phyloP scores from a whole-genome alignment of 2,329 filamentous ascomycete genomes.

The Monosporascus sp. region DNA sequence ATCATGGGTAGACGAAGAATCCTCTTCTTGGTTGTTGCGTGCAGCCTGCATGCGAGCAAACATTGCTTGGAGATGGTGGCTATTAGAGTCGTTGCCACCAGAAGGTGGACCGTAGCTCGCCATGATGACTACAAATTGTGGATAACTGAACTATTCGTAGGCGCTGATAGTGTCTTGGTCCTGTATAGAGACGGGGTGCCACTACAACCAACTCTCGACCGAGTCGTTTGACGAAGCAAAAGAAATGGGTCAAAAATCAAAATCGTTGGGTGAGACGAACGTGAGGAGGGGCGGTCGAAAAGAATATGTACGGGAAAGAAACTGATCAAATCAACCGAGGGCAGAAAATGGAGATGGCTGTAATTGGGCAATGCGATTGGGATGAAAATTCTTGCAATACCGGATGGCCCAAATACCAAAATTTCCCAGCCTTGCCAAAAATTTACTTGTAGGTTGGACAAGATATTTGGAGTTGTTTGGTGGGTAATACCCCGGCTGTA shows the following conservation, averaged over 20 bases:
- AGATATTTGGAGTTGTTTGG: background rate
- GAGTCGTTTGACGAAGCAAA: background rate
- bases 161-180: background rate
- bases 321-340: background rate
- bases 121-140: slow-evolving; percentile 20
- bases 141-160: background rate
- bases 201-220: background rate
- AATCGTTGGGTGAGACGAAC: background rate
- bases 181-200: background rate
- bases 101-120: slow-evolving; percentile 28
- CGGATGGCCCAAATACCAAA: background rate
- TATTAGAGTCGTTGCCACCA: slow-evolving; percentile 27
- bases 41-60: slow-evolving; percentile 32
- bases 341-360: background rate
- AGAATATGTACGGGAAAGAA: background rate
- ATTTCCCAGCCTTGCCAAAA: background rate
- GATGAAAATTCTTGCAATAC: background rate
- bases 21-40: slow-evolving; percentile 20
- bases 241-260: background rate
- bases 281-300: background rate
- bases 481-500: background rate
- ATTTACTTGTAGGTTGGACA: background rate
- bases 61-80: slow-evolving; percentile 34
- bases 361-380: background rate
- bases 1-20: slow-evolving; percentile 23